Percentiles rank a stretch among this genome's conserved stretches.
These are phyloP conservation scores for Excoecaria agallocha DNA, from an alignment of 345 rosid genomes.

Conservation along the genomic window DNA sequence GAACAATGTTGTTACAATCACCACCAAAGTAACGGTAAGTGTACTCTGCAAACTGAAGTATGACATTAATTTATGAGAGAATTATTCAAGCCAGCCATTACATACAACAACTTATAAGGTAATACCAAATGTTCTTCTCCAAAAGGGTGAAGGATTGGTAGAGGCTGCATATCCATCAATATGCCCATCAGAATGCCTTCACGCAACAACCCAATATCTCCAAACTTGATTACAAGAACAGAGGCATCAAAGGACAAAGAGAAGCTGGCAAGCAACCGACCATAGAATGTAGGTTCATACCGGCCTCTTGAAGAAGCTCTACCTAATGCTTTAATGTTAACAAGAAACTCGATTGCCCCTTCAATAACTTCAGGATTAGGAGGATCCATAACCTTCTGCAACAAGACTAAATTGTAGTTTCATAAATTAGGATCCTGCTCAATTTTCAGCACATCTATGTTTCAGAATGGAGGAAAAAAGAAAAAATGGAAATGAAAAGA, in stretches of 20 bases:
- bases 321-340: constrained; percentile 52
- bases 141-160: constrained; percentile 76
- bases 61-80: constrained; percentile 13
- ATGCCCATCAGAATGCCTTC: constrained; percentile 86
- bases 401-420: constrained; percentile 49
- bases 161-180: constrained; percentile 81
- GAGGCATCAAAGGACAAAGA: constrained; percentile 80
- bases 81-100: constrained; percentile 13
- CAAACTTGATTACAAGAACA: constrained; percentile 72
- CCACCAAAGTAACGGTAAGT: constrained; percentile 47
- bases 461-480: not conserved
- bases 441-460: not conserved
- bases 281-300: constrained; percentile 86
- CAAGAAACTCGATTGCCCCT: constrained; percentile 69
- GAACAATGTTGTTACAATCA: constrained; percentile 33
- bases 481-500: not conserved
- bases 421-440: constrained; percentile 19
- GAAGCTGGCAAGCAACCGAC: constrained; percentile 80
- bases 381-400: constrained; percentile 87
- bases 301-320: constrained; percentile 58
- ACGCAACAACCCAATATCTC: constrained; percentile 70
- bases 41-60: constrained; percentile 62
- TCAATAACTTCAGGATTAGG: constrained; percentile 70
- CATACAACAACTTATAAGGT: constrained; percentile 23
- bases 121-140: constrained; percentile 73